Percentiles rank a stretch among this genome's conserved stretches.
Conservation (phyloP, 345 rosid genomes). For the Murraya paniculata region DNA sequence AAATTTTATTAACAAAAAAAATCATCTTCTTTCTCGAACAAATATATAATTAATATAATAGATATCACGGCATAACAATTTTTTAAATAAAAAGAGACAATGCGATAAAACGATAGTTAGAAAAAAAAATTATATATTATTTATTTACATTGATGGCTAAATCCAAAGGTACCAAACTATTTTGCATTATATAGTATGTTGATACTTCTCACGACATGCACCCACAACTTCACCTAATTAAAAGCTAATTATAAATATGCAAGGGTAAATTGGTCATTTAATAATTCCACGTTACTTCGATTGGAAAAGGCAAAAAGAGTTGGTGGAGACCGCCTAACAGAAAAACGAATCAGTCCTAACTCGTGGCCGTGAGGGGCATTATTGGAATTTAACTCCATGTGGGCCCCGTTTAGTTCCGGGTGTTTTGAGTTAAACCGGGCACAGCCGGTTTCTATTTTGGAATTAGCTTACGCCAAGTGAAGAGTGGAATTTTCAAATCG, state of each 20-base stretch:
- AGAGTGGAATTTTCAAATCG: not conserved
- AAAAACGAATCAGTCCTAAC: slow-evolving; percentile 29
- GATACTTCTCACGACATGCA: slow-evolving; percentile 5
- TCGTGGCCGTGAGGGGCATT: slow-evolving; percentile 6
- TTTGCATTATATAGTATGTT: not conserved
- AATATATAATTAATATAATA: too few relatives aligned
- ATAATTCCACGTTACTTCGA: not conserved
- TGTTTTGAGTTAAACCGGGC: slow-evolving; percentile 5
- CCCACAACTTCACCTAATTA: slow-evolving; percentile 15
- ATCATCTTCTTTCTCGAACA: too few relatives aligned
- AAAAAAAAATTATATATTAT: not conserved
- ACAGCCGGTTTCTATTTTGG: slow-evolving; percentile 22
- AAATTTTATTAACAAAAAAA: too few relatives aligned
- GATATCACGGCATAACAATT: too few relatives aligned
- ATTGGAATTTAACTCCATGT: not conserved
- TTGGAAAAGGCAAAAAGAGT: not conserved
- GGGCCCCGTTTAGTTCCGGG: not conserved
- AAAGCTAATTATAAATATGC: not conserved
- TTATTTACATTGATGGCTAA: not conserved
- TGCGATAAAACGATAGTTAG: not conserved
- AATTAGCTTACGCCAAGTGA: slow-evolving; percentile 20
- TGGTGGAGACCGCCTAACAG: slow-evolving; percentile 36
- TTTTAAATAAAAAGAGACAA: too few relatives aligned
- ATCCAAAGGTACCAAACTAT: not conserved
- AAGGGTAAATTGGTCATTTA: slow-evolving; percentile 10